Conservation (phyloP, 208 protist species). For the Crithidia mellificae region DNA sequence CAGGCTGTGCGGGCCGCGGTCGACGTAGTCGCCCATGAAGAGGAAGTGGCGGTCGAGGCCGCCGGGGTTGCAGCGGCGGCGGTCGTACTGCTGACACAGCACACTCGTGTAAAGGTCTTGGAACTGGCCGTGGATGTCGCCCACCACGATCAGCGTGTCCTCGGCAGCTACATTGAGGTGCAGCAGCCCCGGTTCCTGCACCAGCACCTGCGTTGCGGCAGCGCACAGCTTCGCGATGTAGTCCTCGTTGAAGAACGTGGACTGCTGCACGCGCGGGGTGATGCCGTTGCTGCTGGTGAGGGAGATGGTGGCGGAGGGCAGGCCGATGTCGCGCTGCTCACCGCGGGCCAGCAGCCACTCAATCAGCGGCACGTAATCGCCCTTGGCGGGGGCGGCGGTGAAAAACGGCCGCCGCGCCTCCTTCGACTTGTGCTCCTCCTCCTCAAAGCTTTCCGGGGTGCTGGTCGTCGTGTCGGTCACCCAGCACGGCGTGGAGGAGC, state of each 20-base stretch:
- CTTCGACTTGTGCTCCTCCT: conserved; percentile 17
- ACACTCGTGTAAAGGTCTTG: conserved; percentile 65
- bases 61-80: conserved; percentile 31
- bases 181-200: conserved; percentile 41
- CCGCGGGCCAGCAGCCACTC: conserved; percentile 32
- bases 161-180: conserved; percentile 34
- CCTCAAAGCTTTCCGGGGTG: conserved; percentile 7
- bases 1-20: conserved; percentile 70
- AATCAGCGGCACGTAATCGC: conserved; percentile 39
- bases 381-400: conserved; percentile 19
- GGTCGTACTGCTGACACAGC: conserved; percentile 65
- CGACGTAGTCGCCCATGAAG: conserved; percentile 99
- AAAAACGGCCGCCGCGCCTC: conserved; percentile 15
- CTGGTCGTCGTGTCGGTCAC: conserved; percentile 14
- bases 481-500: conserved; percentile 15
- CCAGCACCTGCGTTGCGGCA: conserved; percentile 40
- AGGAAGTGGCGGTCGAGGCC: conserved; percentile 65
- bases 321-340: conserved; percentile 15
- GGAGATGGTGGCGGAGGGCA: neutral
- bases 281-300: conserved; percentile 1
- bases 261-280: conserved; percentile 7
- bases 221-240: conserved; percentile 42
- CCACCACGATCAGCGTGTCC: conserved; percentile 76
- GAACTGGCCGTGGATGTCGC: conserved; percentile 85
- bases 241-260: conserved; percentile 31